Conservation (phyloP, 805 yeast genomes). For the Sporopachydermia quercuum region DNA sequence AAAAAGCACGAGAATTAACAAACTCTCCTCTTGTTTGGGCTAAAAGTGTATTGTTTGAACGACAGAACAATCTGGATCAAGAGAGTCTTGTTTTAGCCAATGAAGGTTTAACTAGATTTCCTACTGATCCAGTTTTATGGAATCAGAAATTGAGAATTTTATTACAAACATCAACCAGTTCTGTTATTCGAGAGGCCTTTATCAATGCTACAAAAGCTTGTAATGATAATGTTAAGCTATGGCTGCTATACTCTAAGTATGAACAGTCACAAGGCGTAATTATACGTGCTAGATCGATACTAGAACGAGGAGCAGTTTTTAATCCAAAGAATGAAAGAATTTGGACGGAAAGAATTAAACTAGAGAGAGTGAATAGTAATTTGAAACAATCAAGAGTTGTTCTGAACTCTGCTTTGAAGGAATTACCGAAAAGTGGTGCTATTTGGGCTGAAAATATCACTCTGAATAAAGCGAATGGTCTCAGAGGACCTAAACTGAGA, state of each 20-base stretch:
- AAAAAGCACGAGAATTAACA: constrained; percentile 7
- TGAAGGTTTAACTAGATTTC: constrained; percentile 33
- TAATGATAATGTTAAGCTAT: constrained; percentile 30
- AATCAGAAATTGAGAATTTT: constrained; percentile 50
- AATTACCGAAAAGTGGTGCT: constrained; percentile 39
- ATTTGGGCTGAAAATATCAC: constrained; percentile 54
- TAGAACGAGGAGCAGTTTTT: constrained; percentile 49
- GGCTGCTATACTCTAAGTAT: constrained; percentile 36
- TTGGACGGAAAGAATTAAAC: constrained; percentile 39
- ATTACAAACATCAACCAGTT: constrained; percentile 16
- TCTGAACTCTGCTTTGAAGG: constrained; percentile 41
- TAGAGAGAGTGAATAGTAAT: constrained; percentile 42
- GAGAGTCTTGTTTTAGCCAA: constrained; percentile 27
- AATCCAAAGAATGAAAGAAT: constrained; percentile 35
- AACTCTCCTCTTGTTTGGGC: constrained; percentile 33
- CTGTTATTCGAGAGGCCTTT: constrained; percentile 32
- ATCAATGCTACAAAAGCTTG: constrained; percentile 33
- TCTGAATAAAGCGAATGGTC: constrained; percentile 16
- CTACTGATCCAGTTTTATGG: constrained; percentile 36
- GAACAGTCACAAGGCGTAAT: constrained; percentile 30
- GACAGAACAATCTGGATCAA: constrained; percentile 23
- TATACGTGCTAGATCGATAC: constrained; percentile 51
- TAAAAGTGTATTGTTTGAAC: constrained; percentile 38
- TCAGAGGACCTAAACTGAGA: constrained; percentile 36
- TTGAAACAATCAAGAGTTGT: constrained; percentile 35